These are phyloP conservation scores for Xylaria multiplex DNA, from an alignment of 2,329 filamentous ascomycete species.

Conservation along the genomic window DNA sequence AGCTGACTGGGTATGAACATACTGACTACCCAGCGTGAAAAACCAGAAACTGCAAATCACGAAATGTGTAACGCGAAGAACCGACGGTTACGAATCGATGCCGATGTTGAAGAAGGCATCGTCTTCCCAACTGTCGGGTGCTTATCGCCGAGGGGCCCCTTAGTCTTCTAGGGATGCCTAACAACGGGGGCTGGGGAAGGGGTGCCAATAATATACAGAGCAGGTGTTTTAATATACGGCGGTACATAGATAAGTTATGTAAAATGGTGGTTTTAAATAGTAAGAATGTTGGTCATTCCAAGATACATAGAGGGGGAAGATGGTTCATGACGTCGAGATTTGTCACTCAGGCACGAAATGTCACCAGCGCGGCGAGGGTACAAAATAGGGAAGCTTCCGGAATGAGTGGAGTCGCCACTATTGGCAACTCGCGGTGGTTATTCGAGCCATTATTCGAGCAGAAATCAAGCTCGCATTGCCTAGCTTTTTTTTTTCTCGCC, in stretches of 20 bases:
- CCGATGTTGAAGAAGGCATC: conserved; percentile 8
- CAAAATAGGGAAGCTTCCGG: conserved; percentile 45
- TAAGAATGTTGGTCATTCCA: conserved; percentile 6
- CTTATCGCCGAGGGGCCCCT: conserved; percentile 18
- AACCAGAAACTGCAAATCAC: conserved; percentile 5
- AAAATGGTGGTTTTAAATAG: conserved; percentile 7
- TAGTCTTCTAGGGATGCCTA: conserved; percentile 23
- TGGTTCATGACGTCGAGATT: conserved; percentile 35
- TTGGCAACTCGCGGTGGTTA: conserved; percentile 30
- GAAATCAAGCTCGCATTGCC: conserved; percentile 11
- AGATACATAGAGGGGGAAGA: conserved; percentile 2
- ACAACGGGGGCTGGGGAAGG: conserved; percentile 20
- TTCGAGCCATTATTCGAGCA: not conserved
- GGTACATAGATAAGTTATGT: too few relatives aligned
- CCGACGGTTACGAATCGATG: conserved; percentile 26
- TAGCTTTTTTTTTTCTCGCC: not conserved
- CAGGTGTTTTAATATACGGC: too few relatives aligned
- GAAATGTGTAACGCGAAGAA: conserved; percentile 5
- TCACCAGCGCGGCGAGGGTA: conserved; percentile 30
- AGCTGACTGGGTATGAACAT: conserved; percentile 23
- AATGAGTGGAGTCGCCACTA: conserved; percentile 42
- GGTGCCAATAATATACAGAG: conserved; percentile 19
- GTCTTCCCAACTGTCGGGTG: conserved; percentile 28
- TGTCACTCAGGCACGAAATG: conserved; percentile 31
- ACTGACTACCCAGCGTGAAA: conserved; percentile 6